These are phyloP conservation scores for Drechmeria coniospora DNA, from an alignment of 2,329 filamentous ascomycete genomes.

Conservation along the genomic window DNA sequence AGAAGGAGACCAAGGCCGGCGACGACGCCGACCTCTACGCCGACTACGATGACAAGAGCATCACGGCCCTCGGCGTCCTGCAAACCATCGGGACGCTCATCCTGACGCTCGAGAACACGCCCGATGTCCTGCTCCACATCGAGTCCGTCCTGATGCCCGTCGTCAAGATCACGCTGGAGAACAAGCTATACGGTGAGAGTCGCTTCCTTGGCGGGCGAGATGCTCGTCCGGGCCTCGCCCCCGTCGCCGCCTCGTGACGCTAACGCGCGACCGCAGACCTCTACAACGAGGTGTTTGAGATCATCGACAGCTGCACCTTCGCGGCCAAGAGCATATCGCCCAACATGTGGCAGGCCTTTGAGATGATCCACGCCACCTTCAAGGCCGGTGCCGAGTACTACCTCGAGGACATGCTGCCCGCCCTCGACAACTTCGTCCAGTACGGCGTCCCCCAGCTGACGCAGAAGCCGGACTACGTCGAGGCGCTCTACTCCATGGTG, in stretches of 20 bases:
- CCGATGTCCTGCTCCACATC: conserved; percentile 84
- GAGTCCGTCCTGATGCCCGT: conserved; percentile 96
- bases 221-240: too few species aligned
- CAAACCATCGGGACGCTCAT: conserved; percentile 98
- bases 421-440: conserved; percentile 93
- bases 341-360: conserved; percentile 98
- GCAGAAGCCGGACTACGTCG: conserved; percentile 72
- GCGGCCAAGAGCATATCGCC: conserved; percentile 88
- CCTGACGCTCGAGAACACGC: conserved; percentile 89
- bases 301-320: conserved; percentile 98
- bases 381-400: conserved; percentile 95
- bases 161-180: conserved; percentile 87
- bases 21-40: conserved; percentile 67
- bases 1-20: conserved; percentile 66
- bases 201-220: background rate
- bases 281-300: conserved; percentile 97
- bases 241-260: too few species aligned
- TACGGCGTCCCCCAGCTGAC: conserved; percentile 71
- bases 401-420: conserved; percentile 95
- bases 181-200: conserved; percentile 70
- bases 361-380: conserved; percentile 91
- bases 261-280: too few species aligned
- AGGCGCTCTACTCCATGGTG: conserved; percentile 86
- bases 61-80: conserved; percentile 86
- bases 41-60: conserved; percentile 97